A percentile compares a stretch with the other conserved stretches of the same genome.
Evolutionary conservation across 768 basidiomycete genomes (phyloP).

Genomic region (Leccinum pellstonianum): DNA sequence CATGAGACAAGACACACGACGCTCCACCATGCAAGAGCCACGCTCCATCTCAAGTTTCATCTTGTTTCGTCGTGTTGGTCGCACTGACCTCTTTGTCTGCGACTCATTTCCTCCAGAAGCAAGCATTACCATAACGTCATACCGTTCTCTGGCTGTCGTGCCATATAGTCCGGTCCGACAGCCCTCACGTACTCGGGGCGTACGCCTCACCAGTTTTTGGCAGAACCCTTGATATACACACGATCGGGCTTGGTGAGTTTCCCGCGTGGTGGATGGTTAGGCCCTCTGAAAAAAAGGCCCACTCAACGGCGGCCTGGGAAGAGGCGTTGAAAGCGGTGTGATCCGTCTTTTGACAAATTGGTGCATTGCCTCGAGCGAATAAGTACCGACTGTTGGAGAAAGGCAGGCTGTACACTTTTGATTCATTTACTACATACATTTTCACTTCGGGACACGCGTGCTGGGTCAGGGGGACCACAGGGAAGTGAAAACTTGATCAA

Average conservation of each 20-base stretch:
- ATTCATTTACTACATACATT: background rate
- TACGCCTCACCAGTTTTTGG: background rate
- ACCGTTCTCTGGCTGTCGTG: background rate
- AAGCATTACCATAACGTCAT: background rate
- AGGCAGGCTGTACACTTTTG: conserved; percentile 10
- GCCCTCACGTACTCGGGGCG: background rate
- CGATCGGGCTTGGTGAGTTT: conserved; percentile 3
- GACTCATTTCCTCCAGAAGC: background rate
- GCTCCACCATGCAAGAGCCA: conserved; percentile 8
- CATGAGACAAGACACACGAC: conserved; percentile 12
- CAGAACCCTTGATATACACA: conserved; percentile 1
- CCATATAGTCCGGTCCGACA: background rate
- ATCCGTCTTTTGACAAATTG: conserved; percentile 2
- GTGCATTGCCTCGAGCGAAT: conserved; percentile 4
- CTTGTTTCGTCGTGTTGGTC: background rate
- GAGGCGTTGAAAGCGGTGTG: background rate
- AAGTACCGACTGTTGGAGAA: background rate
- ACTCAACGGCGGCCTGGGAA: background rate
- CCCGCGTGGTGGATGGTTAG: background rate
- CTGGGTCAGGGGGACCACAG: conserved; percentile 30
- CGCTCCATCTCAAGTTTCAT: background rate
- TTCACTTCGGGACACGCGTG: conserved; percentile 1
- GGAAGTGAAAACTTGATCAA: background rate
- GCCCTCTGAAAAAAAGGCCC: background rate
- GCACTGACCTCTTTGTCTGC: background rate